phyloP scores from a whole-genome alignment of 768 basidiomycete genomes.

The Hypholoma sublateritium region DNA sequence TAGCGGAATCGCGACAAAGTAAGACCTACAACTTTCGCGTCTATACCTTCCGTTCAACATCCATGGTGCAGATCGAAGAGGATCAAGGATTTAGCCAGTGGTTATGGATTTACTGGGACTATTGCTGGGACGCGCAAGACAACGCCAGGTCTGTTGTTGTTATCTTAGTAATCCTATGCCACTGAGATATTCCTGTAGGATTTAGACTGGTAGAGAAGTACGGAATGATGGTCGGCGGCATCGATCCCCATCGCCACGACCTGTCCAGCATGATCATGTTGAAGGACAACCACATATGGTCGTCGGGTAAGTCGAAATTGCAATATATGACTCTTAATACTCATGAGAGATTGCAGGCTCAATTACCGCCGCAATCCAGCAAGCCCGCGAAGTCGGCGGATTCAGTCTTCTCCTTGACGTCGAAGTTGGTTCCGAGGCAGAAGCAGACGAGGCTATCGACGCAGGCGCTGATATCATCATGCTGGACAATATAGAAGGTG shows the following conservation, averaged over 20 bases:
- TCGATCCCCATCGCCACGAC: conserved; percentile 94
- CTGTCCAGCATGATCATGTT: conserved; percentile 99
- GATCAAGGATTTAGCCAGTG: conserved; percentile 75
- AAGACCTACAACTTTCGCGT: conserved; percentile 21
- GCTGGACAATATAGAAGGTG: conserved; percentile 91
- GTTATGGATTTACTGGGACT: conserved; percentile 80
- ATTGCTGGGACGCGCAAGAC: conserved; percentile 98
- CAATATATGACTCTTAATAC: background rate
- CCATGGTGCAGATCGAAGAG: conserved; percentile 63
- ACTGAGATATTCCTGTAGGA: conserved; percentile 39
- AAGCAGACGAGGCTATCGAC: conserved; percentile 95
- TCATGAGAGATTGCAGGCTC: conserved; percentile 54
- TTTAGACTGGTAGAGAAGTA: conserved; percentile 98
- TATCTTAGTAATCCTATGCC: background rate
- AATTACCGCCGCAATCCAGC: conserved; percentile 82
- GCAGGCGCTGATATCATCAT: conserved; percentile 95
- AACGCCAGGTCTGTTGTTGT: conserved; percentile 68
- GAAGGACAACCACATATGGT: conserved; percentile 99
- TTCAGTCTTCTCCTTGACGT: conserved; percentile 92
- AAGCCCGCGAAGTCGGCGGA: conserved; percentile 87
- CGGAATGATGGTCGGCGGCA: conserved; percentile 96
- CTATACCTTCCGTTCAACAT: background rate
- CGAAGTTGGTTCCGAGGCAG: conserved; percentile 84
- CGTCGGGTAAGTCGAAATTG: conserved; percentile 61
- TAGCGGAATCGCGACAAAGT: conserved; percentile 97